phyloP scores from a whole-genome alignment of 208 protist species.

The Strigomonas galati region DNA sequence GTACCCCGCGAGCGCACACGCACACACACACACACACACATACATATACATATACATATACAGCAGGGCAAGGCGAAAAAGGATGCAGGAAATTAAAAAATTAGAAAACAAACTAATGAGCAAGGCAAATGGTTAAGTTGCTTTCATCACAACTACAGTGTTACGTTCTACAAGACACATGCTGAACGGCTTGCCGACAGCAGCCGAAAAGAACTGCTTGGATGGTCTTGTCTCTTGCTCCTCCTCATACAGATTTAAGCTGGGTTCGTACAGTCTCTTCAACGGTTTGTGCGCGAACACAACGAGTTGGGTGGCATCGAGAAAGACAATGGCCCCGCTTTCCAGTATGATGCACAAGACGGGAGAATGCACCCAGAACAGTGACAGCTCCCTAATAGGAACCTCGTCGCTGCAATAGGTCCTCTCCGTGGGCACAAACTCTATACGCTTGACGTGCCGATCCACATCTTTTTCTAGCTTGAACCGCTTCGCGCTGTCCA shows the following conservation, averaged over 20 bases:
- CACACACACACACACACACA: too few species aligned
- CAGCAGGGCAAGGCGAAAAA: too few species aligned
- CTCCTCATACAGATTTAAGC: constrained; percentile 18
- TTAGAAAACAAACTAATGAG: too few species aligned
- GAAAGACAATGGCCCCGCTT: constrained; percentile 62
- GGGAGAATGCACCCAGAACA: constrained; percentile 51
- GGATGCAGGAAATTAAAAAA: too few species aligned
- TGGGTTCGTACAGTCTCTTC: constrained; percentile 23
- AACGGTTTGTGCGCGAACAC: constrained; percentile 34
- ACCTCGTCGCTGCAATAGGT: constrained; percentile 51
- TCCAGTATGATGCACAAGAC: constrained; percentile 53
- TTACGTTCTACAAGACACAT: constrained; percentile 51
- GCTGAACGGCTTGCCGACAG: constrained; percentile 27
- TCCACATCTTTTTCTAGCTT: constrained; percentile 12
- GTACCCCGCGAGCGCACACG: too few species aligned
- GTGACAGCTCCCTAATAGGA: constrained; percentile 37
- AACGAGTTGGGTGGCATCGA: constrained; percentile 62
- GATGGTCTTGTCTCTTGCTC: constrained; percentile 1
- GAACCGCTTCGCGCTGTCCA: background rate
- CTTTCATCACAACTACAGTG: constrained; percentile 41
- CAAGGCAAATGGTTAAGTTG: background rate
- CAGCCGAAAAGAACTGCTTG: constrained; percentile 21
- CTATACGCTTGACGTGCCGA: constrained; percentile 9
- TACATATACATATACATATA: too few species aligned
- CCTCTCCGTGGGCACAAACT: constrained; percentile 19